Base-by-base conservation (phyloP, 305 asterid genomes). In the Caryopteris hybrid region DNA sequence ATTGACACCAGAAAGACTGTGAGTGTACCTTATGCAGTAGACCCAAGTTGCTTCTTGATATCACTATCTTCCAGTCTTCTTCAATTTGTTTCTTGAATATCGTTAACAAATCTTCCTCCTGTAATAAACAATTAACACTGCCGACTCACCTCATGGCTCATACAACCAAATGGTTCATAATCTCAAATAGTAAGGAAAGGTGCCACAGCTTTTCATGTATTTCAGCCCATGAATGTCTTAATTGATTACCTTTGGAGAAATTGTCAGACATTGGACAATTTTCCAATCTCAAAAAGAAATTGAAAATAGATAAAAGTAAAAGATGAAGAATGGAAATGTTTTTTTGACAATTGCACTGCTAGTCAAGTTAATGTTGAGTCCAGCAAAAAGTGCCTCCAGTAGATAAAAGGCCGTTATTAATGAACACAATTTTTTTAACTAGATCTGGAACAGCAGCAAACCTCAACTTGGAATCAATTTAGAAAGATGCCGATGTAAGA, bases 101-200 rank as follows among this genome's bases (percentile, higher is more conserved):
- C 79, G 79, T 85, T 78, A 84, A 85, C 46, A 75, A 74, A 80
- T 91, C 99, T 74, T 94, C 98, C 79, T 94, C 99, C 99, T 94
- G 90, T 64, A 76, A 77, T 73, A 61, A 76, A 53, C 63, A 66
- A 78, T 55, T 46, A 71, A 59, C 46, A 51, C 57, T 41, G 27
- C 47, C 7, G 27, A 43, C 17, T 34, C 54, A 48, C 50, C 34
- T 60, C 18, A 13, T 43, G 51, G 51, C 51, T 14, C 51, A 57
- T 58, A 73, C 69, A 53, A 69, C 51, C 69, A 18, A 29, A 31
- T 36, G 47, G 22, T 47, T 64, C 38, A 68, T 47, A 60, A 59
- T 45, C 33, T 55, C 36, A 61, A 22, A 43, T 18, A 21, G 14
- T 66, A 58, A 47, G 29, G 59, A 51, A 47, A 39, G 34, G 17